Evolutionary conservation across 441 rosid species (phyloP).

Genomic region (Gossypium lobatum): DNA sequence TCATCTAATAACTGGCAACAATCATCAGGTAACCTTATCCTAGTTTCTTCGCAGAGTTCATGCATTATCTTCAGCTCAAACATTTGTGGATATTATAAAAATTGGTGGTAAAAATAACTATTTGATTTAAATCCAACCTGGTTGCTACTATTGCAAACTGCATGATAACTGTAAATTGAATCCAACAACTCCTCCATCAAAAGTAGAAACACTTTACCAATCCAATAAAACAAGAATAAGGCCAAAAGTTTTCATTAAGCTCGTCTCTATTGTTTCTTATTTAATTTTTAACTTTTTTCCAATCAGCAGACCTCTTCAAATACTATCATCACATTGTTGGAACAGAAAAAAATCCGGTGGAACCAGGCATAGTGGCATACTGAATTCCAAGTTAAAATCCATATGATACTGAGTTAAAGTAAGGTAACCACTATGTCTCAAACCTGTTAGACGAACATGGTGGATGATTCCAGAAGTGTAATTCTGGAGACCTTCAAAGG

Average conservation of each 20-base stretch:
- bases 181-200: background rate
- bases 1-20: too few relatives aligned
- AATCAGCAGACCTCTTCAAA: background rate
- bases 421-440: background rate
- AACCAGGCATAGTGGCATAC: background rate
- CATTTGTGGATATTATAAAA: background rate
- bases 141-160: background rate
- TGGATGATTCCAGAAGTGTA: slow-evolving; percentile 64
- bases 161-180: background rate
- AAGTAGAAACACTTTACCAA: background rate
- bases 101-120: background rate
- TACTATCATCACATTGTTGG: background rate
- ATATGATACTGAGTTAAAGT: background rate
- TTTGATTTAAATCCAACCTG: background rate
- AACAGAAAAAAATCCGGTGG: background rate
- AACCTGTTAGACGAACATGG: slow-evolving; percentile 45
- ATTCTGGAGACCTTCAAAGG: slow-evolving; percentile 47
- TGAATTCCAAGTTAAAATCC: background rate
- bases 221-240: background rate
- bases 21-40: background rate
- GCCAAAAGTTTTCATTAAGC: background rate
- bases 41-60: slow-evolving; percentile 1
- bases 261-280: background rate
- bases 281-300: background rate
- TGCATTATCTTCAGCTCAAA: background rate